Evolutionary conservation across 176 grass and related monocot genomes (phyloP), one percentile per base, ranked within the genome.

Genomic region (Triticum urartu): DNA sequence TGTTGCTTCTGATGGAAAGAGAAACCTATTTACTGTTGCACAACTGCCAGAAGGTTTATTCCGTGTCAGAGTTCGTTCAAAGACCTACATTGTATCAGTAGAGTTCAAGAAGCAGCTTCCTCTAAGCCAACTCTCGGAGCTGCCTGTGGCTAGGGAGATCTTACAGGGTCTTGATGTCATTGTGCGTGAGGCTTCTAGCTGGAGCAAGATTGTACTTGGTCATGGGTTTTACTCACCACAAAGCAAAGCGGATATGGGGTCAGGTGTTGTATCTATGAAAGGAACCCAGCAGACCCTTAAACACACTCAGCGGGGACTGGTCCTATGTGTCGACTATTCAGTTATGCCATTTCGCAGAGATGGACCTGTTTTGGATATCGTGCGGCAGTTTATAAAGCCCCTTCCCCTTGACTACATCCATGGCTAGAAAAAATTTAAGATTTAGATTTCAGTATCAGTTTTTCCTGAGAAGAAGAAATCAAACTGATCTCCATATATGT

Each of bases 111-210:
- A 87, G 81, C 64, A 87, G 35, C 20, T 91, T 62, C 78, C 87
- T 33, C 64, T 94, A 32, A 91, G 58, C 74, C 89, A 91, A 60
- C 62, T 91, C 14, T 89, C 72, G 5, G 77, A 89, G 40, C 67
- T 85, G 30, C 84, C 92, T 61, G 85, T 91, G n/a, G 87, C 87
- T 68, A 81, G 89, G 77, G 92, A 94, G 75, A 78, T 94, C 43
- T 91, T 91, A 61, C 87, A 94, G 42, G 89, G 80, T 39, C 81
- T 94, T 83, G 88, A 91, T 84, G 84, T 91, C 50, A 79, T 91
- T 87, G 83, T 94, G 36, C 81, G 89, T 9, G 86, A 87, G 76
- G 89, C 88, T 36, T 94, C 87, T 33, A n/a, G 32, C 33, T 83
- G 81, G 86, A 34, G 48, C 58, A 91, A 86, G 84, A 83, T 93